Evolutionary conservation across 805 yeast genomes (phyloP).

Genomic region (Starmerella kuoi): DNA sequence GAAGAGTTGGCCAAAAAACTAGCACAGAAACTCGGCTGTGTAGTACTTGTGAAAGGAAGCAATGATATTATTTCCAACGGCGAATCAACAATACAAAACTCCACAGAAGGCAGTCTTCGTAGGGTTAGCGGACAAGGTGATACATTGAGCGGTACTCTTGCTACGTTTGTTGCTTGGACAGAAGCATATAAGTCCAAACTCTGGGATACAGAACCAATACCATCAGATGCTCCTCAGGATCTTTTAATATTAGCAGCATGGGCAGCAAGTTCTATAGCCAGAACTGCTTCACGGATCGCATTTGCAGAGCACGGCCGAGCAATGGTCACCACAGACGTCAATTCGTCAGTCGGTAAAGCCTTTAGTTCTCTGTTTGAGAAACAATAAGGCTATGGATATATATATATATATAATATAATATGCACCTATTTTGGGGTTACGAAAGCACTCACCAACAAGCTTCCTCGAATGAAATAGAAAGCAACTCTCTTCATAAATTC

Average conservation of each 20-base stretch:
- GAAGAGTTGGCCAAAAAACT: conserved; percentile 32
- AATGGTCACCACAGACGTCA: conserved; percentile 76
- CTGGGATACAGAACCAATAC: conserved; percentile 41
- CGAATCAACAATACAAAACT: conserved; percentile 34
- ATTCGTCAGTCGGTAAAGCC: conserved; percentile 52
- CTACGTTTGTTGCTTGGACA: conserved; percentile 73
- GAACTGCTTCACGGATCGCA: conserved; percentile 55
- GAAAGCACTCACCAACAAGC: too few species aligned
- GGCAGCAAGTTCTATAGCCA: conserved; percentile 58
- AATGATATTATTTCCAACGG: conserved; percentile 52
- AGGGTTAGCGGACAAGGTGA: conserved; percentile 98
- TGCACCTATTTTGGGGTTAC: too few species aligned
- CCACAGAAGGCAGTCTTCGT: conserved; percentile 51
- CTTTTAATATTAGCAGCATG: conserved; percentile 43
- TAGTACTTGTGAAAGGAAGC: conserved; percentile 63
- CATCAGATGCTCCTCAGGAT: conserved; percentile 22
- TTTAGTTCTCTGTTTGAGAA: conserved; percentile 34
- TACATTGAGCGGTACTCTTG: conserved; percentile 74
- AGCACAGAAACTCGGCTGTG: conserved; percentile 42
- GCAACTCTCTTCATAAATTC: too few species aligned
- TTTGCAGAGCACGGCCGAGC: conserved; percentile 55
- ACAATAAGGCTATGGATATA: too few species aligned
- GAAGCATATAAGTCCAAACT: conserved; percentile 44
- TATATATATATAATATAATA: too few species aligned
- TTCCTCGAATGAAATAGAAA: too few species aligned